A percentile compares a stretch with the other conserved stretches of the same genome.
Conservation (phyloP, 23 red algal genomes). For the Cyanidioschyzon merolae region DNA sequence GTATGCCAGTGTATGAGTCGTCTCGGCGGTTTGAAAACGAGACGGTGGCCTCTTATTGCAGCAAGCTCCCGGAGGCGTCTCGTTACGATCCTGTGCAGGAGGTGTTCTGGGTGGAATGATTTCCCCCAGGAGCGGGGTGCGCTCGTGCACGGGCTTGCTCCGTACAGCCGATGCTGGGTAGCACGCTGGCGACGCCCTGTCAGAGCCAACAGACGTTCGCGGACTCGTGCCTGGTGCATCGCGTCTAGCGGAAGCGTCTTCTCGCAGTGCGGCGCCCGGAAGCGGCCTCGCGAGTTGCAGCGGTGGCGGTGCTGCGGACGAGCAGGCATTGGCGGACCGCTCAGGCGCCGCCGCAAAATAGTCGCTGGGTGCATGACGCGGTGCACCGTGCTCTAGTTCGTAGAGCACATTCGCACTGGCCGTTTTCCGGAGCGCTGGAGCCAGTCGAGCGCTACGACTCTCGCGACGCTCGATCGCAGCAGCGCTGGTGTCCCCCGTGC, state of each 20-base stretch:
- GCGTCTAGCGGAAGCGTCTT: not conserved
- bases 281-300: not conserved
- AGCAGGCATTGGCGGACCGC: not conserved
- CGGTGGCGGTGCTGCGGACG: not conserved
- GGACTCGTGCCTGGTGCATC: not conserved
- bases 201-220: too few relatives aligned
- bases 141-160: not conserved
- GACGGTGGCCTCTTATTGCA: too few relatives aligned
- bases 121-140: not conserved
- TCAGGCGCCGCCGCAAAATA: not conserved
- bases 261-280: not conserved
- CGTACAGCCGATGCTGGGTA: too few relatives aligned
- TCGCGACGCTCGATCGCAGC: not conserved
- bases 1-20: not conserved
- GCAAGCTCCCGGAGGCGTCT: not conserved
- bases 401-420: conserved; percentile 10
- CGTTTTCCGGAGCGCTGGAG: not conserved
- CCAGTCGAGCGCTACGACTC: not conserved
- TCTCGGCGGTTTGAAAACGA: not conserved
- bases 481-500: too few relatives aligned
- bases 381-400: conserved; percentile 9
- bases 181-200: too few relatives aligned
- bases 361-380: conserved; percentile 9
- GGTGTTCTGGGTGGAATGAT: not conserved
- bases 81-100: not conserved